Percentiles rank a stretch among this genome's conserved stretches.
These are phyloP conservation scores for Saccharomycopsis selenospora DNA, from an alignment of 805 yeast genomes.

Conservation along the genomic window DNA sequence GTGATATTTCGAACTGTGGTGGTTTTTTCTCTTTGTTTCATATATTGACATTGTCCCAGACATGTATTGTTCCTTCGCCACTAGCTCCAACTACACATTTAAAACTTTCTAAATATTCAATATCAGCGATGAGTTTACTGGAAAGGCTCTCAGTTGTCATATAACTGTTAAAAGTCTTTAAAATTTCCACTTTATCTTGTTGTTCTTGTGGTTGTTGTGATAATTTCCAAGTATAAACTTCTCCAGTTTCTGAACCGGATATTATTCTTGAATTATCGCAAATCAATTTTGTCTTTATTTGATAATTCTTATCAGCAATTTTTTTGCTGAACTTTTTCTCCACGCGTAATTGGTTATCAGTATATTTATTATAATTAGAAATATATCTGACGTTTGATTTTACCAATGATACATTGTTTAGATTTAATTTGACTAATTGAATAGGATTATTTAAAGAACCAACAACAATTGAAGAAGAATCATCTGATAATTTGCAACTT, in stretches of 20 bases:
- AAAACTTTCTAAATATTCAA: neutral
- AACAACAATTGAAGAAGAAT: slow-evolving; percentile 6
- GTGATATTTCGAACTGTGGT: no score
- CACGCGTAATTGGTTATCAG: neutral
- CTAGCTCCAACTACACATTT: slow-evolving; percentile 10
- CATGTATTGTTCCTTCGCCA: slow-evolving; percentile 17
- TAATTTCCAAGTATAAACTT: slow-evolving; percentile 15
- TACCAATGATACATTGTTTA: neutral
- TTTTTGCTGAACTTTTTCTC: neutral
- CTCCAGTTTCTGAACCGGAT: slow-evolving; percentile 20
- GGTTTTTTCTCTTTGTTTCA: no score
- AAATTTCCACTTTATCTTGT: neutral
- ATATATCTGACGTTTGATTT: neutral
- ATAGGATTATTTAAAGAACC: slow-evolving; percentile 6
- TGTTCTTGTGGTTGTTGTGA: neutral
- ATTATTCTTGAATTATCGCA: slow-evolving; percentile 4
- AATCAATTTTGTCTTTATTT: slow-evolving; percentile 5
- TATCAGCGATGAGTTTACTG: slow-evolving; percentile 8
- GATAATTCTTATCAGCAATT: slow-evolving; percentile 9
- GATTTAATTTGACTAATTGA: neutral
- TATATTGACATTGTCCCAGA: slow-evolving; percentile 12
- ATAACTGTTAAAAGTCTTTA: slow-evolving; percentile 16
- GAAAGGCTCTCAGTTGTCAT: slow-evolving; percentile 10
- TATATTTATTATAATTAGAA: slow-evolving; percentile 9
- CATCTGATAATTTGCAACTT: neutral